A percentile compares a stretch with the other conserved stretches of the same genome.
Evolutionary conservation across 1,139 yeast species (phyloP).

Genomic region (Magnusiomyces tetraspermus): DNA sequence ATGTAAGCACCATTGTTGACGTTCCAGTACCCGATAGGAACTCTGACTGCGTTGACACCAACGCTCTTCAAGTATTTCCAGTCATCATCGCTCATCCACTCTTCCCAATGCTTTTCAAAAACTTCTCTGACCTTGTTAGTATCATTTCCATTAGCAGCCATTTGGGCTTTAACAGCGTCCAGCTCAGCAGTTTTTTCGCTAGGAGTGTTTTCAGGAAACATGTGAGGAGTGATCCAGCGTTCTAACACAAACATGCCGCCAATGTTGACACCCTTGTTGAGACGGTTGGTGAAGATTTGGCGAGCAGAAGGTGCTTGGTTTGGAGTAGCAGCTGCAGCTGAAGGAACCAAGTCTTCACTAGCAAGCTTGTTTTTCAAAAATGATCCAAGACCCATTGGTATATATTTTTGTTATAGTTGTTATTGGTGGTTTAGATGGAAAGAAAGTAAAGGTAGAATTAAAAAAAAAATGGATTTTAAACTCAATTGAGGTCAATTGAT

Average conservation of each 20-base stretch:
- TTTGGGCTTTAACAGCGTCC: slow-evolving; percentile 44
- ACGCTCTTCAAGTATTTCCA: slow-evolving; percentile 65
- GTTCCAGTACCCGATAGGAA: slow-evolving; percentile 91
- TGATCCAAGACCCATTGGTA: slow-evolving; percentile 11
- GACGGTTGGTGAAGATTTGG: slow-evolving; percentile 55
- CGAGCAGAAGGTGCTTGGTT: slow-evolving; percentile 37
- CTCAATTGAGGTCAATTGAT: not conserved
- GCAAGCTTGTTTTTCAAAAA: slow-evolving; percentile 8
- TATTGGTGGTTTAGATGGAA: not conserved
- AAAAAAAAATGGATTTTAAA: too few species aligned
- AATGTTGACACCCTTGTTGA: slow-evolving; percentile 75
- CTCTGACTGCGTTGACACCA: slow-evolving; percentile 66
- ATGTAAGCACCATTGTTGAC: slow-evolving; percentile 55
- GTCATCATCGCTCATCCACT: slow-evolving; percentile 57
- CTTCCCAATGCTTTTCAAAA: slow-evolving; percentile 61
- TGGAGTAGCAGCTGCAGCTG: slow-evolving; percentile 28
- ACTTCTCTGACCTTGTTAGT: slow-evolving; percentile 41
- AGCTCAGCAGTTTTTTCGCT: slow-evolving; percentile 51
- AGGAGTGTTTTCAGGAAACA: slow-evolving; percentile 48
- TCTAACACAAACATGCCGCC: slow-evolving; percentile 81
- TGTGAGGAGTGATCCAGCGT: slow-evolving; percentile 46
- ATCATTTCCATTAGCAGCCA: slow-evolving; percentile 39
- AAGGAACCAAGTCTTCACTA: slow-evolving; percentile 19
- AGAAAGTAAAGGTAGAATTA: not conserved
- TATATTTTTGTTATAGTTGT: not conserved